A percentile compares a stretch with the other conserved stretches of the same genome.
Conservation (phyloP, 345 rosid genomes). For the Eutrema heterophyllum region DNA sequence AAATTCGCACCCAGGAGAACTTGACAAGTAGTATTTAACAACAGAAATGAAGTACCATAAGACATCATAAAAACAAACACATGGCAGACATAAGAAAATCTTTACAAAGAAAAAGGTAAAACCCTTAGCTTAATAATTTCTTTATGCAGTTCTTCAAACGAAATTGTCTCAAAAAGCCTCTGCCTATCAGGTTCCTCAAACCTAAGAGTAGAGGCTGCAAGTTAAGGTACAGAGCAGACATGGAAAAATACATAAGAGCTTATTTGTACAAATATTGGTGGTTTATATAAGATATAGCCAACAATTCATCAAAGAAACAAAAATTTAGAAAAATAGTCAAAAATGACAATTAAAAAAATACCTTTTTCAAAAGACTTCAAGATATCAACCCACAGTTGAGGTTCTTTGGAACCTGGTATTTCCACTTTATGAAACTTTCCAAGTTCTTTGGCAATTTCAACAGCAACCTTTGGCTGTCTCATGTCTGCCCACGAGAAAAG, state of each 20-base stretch:
- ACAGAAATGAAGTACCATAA: background rate
- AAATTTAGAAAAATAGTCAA: background rate
- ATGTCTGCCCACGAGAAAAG: constrained; percentile 50
- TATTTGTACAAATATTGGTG: background rate
- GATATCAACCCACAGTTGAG: constrained; percentile 88
- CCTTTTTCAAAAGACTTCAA: constrained; percentile 85
- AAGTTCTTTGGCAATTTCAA: constrained; percentile 85
- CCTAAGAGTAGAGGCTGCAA: constrained; percentile 68
- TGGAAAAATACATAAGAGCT: constrained; percentile 1
- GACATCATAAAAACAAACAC: constrained; percentile 7
- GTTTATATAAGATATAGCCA: background rate
- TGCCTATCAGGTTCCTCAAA: constrained; percentile 72
- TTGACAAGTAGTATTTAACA: background rate
- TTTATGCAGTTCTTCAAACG: constrained; percentile 56
- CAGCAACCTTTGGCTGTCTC: constrained; percentile 71
- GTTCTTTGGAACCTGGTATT: constrained; percentile 86
- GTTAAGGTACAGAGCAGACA: constrained; percentile 11
- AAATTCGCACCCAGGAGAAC: background rate
- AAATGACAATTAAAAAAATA: background rate
- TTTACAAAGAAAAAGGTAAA: constrained; percentile 11
- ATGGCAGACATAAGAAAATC: constrained; percentile 1
- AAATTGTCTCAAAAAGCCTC: constrained; percentile 58
- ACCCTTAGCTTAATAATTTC: constrained; percentile 80
- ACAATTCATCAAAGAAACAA: background rate
- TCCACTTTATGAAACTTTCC: constrained; percentile 72